A percentile compares a stretch with the other conserved stretches of the same genome.
These are phyloP conservation scores for Cladosporium phlei DNA, from an alignment of 2,329 filamentous ascomycete genomes.

Conservation along the genomic window DNA sequence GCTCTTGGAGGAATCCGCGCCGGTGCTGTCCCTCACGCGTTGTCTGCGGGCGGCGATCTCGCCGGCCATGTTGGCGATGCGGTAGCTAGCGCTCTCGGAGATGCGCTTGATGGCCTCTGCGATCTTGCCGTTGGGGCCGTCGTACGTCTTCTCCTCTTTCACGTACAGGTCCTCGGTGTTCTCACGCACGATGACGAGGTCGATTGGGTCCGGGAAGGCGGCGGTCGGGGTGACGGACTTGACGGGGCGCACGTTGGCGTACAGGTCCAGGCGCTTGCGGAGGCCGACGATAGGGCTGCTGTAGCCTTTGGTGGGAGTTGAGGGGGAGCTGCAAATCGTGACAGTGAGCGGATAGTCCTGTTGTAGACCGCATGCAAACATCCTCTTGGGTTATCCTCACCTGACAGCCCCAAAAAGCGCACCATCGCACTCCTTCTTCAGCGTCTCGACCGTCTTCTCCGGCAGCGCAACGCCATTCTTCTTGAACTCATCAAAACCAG, in stretches of 20 bases:
- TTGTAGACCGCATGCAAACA: background rate
- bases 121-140: constrained; percentile 69
- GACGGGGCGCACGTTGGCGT: constrained; percentile 95
- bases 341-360: constrained; percentile 25
- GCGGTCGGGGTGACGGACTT: constrained; percentile 68
- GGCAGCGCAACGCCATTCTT: constrained; percentile 82
- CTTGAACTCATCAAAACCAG: constrained; percentile 91
- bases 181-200: constrained; percentile 96
- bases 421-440: constrained; percentile 88
- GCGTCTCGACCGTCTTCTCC: constrained; percentile 81
- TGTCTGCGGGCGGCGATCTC: constrained; percentile 88
- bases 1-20: constrained; percentile 56
- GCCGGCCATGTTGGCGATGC: constrained; percentile 89
- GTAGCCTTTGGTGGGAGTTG: constrained; percentile 86
- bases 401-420: constrained; percentile 92
- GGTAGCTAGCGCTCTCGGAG: constrained; percentile 72
- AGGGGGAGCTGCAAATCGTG: constrained; percentile 59
- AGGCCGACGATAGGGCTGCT: constrained; percentile 94
- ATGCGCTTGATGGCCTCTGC: constrained; percentile 98
- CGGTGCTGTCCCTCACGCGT: constrained; percentile 63
- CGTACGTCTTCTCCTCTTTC: constrained; percentile 86
- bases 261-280: constrained; percentile 89
- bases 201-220: constrained; percentile 58
- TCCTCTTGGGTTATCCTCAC: constrained; percentile 1
- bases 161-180: constrained; percentile 99